A percentile compares a stretch with the other conserved stretches of the same genome.
phyloP scores from a whole-genome alignment of 2,329 filamentous ascomycete genomes.

The Aspergillus sojae region DNA sequence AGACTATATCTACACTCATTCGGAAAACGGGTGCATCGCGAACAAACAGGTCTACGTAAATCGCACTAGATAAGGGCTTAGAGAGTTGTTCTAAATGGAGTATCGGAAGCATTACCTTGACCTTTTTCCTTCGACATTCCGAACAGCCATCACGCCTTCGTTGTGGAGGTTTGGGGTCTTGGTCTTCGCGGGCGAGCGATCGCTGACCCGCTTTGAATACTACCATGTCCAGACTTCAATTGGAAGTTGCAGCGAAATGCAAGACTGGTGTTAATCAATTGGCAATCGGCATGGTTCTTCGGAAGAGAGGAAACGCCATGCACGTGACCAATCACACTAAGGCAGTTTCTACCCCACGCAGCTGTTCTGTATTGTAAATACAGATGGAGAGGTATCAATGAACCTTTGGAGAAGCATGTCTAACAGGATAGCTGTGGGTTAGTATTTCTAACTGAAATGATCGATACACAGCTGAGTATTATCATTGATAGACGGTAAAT shows the following conservation, averaged over 20 bases:
- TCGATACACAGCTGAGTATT: not conserved
- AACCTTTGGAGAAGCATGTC: not conserved
- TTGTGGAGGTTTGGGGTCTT: not conserved
- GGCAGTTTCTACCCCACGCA: not conserved
- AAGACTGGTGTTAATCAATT: not conserved
- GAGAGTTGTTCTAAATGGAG: too few relatives aligned
- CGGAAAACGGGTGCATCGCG: conserved; percentile 29
- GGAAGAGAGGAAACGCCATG: not conserved
- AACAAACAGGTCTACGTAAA: conserved; percentile 27
- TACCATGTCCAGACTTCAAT: not conserved
- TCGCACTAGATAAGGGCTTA: conserved; percentile 25
- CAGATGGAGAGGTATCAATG: not conserved
- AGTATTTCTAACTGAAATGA: too few relatives aligned
- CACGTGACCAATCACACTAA: not conserved
- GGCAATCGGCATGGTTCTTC: not conserved
- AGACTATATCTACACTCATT: conserved; percentile 28
- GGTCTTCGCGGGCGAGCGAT: not conserved
- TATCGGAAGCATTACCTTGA: conserved; percentile 23
- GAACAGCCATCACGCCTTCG: conserved; percentile 35
- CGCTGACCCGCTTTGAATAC: not conserved
- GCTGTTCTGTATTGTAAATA: not conserved
- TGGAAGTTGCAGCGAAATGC: not conserved
- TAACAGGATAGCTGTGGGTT: not conserved
- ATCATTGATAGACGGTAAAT: too few relatives aligned
- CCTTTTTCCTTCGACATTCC: conserved; percentile 34